A percentile compares a stretch with the other conserved stretches of the same genome.
These are phyloP conservation scores for Citrus unshiu DNA, from an alignment of 345 rosid genomes.

Conservation along the genomic window DNA sequence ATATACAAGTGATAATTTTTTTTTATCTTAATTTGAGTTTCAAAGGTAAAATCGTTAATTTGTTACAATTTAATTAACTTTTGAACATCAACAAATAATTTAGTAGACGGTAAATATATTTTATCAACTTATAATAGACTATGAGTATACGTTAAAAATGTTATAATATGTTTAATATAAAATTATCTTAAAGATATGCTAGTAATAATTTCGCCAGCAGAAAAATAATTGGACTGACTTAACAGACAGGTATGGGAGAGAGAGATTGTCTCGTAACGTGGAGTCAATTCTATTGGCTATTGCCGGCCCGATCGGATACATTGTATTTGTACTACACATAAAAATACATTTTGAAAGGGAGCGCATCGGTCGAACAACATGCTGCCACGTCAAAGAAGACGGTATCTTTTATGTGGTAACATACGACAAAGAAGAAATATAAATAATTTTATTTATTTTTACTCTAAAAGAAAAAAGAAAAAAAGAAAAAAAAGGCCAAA, in stretches of 20 bases:
- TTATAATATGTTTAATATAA: too few species aligned
- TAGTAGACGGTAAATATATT: too few species aligned
- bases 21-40: too few species aligned
- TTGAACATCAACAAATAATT: too few species aligned
- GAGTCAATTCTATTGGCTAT: too few species aligned
- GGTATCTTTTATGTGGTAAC: not conserved
- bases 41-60: fast-evolving
- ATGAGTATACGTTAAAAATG: fast-evolving
- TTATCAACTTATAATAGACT: fast-evolving
- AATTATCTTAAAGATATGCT: too few species aligned
- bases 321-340: not conserved
- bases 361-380: not conserved
- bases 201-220: too few species aligned
- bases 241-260: not conserved
- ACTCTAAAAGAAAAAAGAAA: too few species aligned
- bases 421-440: not conserved
- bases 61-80: too few species aligned
- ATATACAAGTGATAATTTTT: fast-evolving
- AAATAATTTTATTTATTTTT: not conserved
- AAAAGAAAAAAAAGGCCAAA: too few species aligned
- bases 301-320: not conserved
- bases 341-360: not conserved
- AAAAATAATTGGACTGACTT: not conserved
- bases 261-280: too few species aligned
- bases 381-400: not conserved